Conservation (phyloP, 495 filamentous ascomycete species). For the Platismatia glauca region DNA sequence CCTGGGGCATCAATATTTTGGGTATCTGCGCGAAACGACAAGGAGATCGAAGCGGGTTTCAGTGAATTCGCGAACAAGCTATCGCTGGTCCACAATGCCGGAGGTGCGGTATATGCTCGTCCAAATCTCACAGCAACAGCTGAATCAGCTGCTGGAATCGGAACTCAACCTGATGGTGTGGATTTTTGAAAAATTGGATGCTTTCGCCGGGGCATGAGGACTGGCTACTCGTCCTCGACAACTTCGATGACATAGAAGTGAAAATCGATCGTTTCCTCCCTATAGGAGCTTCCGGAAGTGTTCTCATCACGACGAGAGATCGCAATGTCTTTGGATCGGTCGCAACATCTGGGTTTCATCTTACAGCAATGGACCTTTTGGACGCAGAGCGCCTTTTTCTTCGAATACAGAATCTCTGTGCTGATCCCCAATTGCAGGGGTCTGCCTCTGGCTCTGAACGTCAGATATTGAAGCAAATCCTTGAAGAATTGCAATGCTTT, state of each 20-base stretch:
- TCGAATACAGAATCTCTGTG: background rate
- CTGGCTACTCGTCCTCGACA: constrained; percentile 9
- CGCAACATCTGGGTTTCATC: constrained; percentile 3
- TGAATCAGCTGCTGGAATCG: background rate
- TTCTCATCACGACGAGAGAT: constrained; percentile 9
- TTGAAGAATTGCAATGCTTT: constrained; percentile 7
- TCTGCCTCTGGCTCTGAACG: background rate
- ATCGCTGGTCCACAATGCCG: background rate
- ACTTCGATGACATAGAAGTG: constrained; percentile 6
- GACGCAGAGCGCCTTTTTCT: constrained; percentile 5
- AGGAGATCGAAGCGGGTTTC: constrained; percentile 1
- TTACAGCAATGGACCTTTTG: constrained; percentile 1
- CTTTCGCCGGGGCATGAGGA: background rate
- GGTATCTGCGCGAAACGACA: constrained; percentile 1
- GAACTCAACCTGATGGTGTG: background rate
- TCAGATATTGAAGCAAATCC: background rate
- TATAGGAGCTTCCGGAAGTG: background rate
- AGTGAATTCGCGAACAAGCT: background rate
- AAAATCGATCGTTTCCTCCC: background rate
- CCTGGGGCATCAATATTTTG: constrained; percentile 6
- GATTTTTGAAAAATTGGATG: background rate
- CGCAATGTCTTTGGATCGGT: constrained; percentile 1
- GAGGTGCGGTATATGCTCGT: background rate
- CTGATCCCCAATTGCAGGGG: background rate
- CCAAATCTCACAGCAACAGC: background rate